Evolutionary conservation across 1,139 yeast species (phyloP).

Genomic region (Geotrichum citri-aurantii): DNA sequence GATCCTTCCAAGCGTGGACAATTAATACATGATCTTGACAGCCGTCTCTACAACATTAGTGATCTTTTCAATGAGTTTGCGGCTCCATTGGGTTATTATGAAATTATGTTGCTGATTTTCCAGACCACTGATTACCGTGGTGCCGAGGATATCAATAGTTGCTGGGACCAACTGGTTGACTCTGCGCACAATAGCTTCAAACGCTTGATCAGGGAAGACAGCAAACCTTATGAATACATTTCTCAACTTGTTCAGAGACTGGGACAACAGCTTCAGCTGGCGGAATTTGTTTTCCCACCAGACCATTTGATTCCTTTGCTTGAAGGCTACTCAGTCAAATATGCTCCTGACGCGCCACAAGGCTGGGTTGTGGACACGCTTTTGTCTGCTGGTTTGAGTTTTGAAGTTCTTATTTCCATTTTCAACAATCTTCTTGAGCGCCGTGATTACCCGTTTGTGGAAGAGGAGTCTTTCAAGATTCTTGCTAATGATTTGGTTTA

Average conservation of each 20-base stretch:
- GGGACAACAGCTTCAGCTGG: slow-evolving; percentile 47
- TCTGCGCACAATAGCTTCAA: slow-evolving; percentile 29
- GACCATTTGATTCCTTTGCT: slow-evolving; percentile 59
- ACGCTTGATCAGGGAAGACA: slow-evolving; percentile 26
- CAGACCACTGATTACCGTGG: slow-evolving; percentile 62
- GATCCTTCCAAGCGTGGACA: slow-evolving; percentile 41
- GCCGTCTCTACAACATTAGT: slow-evolving; percentile 61
- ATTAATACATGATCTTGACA: slow-evolving; percentile 53
- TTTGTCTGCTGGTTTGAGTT: slow-evolving; percentile 66
- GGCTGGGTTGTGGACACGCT: slow-evolving; percentile 68
- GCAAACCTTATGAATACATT: slow-evolving; percentile 34
- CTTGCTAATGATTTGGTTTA: slow-evolving; percentile 30
- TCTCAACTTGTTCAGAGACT: slow-evolving; percentile 41
- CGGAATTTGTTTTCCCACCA: slow-evolving; percentile 77
- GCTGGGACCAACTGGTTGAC: slow-evolving; percentile 37
- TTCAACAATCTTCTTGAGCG: slow-evolving; percentile 62
- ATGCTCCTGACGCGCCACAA: slow-evolving; percentile 40
- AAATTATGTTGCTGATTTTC: slow-evolving; percentile 70
- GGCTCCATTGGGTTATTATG: slow-evolving; percentile 83
- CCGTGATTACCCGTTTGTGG: slow-evolving; percentile 35
- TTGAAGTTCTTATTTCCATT: slow-evolving; percentile 61
- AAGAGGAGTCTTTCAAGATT: slow-evolving; percentile 22
- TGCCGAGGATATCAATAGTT: slow-evolving; percentile 35
- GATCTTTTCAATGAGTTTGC: slow-evolving; percentile 82
- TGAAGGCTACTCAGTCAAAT: slow-evolving; percentile 36